Base-by-base conservation (phyloP, 257 asterid genomes). In the Dorcoceras hygrometricum region DNA sequence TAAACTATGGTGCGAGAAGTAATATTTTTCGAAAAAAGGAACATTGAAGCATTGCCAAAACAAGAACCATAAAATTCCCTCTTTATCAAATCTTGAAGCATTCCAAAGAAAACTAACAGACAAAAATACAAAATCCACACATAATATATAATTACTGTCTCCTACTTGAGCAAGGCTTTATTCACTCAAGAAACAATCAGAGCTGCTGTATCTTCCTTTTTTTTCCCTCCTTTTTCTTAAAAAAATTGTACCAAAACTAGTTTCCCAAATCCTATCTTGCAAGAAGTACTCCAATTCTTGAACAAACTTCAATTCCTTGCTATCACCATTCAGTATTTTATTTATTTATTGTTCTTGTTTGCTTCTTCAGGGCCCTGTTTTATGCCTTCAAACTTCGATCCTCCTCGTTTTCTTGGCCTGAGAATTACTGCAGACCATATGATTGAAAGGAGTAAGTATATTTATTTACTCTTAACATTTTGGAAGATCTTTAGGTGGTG, bases 401-500 rank as follows among this genome's bases (percentile, higher is more conserved):
- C 14, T 64, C 23, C 32, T 28, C 0, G 16, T 18, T 23, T 39
- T 63, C 63, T 68, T 56, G 25, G 55, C 50, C 34, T 34, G 53
- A 58, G 71, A 31, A 71, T 71, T 39, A 66, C 64, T 67, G 55
- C 22, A 20, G 32, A 16, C 23, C 66, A 31, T 20, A 18, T 24
- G 36, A 16, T 16, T 25, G 27, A 18, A 32, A 59, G 0, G 3
- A 51, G 34, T 19, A 8, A 19, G 8, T 29, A 0, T 28, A 1
- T 28, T 28, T 28, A 16, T 7, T 14, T 48, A 23, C 24, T 4
- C 4, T 22, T 19, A 90, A 69, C 97, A 90, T 55, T 82, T 74
- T 51, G 97, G 97, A 51, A 90, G 77, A 75, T 90, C 96, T n/a
- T 79, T 77, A 26, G 97, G 97, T 39, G 96, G 97, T 27, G 95